These are phyloP conservation scores for Staphylotrichum tortipilum DNA, from an alignment of 495 filamentous ascomycete genomes.

Conservation along the genomic window DNA sequence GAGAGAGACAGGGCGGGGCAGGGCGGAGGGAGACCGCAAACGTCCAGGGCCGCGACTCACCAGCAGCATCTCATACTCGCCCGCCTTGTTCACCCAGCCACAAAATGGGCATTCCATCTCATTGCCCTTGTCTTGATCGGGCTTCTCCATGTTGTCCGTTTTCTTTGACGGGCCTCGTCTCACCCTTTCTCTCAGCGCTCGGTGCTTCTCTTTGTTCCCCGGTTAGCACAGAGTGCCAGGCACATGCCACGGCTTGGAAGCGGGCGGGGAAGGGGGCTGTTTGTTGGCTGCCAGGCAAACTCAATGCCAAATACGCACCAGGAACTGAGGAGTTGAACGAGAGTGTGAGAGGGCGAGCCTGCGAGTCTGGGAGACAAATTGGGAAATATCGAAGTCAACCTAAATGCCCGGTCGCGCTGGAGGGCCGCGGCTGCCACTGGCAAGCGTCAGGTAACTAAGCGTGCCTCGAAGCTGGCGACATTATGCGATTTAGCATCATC, in stretches of 20 bases:
- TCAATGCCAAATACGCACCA: too few species aligned
- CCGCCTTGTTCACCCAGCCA: conserved; percentile 16
- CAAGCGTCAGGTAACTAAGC: not conserved
- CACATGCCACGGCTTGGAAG: too few species aligned
- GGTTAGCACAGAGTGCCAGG: not conserved
- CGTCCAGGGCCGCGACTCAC: conserved; percentile 13
- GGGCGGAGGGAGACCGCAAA: too few species aligned
- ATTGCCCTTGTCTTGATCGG: conserved; percentile 2
- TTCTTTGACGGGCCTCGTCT: not conserved
- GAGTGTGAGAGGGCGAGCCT: too few species aligned
- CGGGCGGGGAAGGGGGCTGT: too few species aligned
- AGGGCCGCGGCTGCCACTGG: not conserved
- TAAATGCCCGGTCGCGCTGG: not conserved
- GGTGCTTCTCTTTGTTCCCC: too few species aligned
- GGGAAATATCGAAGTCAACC: too few species aligned
- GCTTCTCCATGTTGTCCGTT: too few species aligned
- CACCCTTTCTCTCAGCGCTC: not conserved
- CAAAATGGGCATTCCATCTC: conserved; percentile 25
- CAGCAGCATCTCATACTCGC: conserved; percentile 26
- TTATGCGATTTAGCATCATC: not conserved
- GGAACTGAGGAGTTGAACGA: too few species aligned
- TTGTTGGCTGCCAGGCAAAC: too few species aligned
- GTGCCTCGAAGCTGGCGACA: not conserved
- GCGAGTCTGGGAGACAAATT: too few species aligned
- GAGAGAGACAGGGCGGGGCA: too few species aligned